Conservation (phyloP, 257 asterid genomes). For the Forsythia suspensa region DNA sequence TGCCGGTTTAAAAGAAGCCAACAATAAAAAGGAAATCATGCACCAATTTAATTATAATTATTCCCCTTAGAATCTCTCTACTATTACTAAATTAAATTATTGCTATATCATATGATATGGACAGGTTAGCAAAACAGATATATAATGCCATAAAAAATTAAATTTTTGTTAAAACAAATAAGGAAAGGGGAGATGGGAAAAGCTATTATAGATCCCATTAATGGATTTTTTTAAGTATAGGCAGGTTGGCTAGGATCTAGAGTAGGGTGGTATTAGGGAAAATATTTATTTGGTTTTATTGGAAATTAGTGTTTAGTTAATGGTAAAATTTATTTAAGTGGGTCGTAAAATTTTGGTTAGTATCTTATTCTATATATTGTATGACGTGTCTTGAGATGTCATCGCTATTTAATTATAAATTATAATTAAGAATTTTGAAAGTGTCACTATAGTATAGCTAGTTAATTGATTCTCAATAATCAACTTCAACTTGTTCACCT, state of each 20-base stretch:
- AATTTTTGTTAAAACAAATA: not conserved
- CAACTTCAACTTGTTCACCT: no score
- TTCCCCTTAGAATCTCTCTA: not conserved
- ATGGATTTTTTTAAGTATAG: not conserved
- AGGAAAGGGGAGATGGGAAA: not conserved
- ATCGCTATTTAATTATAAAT: no score
- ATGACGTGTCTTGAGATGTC: not conserved
- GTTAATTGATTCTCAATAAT: no score
- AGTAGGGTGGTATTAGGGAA: no score
- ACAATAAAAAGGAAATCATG: constrained; percentile 5
- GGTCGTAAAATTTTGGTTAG: no score
- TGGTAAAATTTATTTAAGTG: no score
- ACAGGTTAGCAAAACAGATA: not conserved
- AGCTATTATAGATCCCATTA: not conserved
- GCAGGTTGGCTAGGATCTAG: not conserved
- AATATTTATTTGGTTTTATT: no score
- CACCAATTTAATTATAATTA: not conserved
- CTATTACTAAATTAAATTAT: not conserved
- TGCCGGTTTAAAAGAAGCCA: constrained; percentile 56
- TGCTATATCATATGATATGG: not conserved
- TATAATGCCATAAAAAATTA: not conserved
- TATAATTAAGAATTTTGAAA: no score
- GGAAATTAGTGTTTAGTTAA: not conserved
- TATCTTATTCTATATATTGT: no score
- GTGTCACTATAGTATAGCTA: no score